These are phyloP conservation scores for Funneliformis caledonium DNA, from an alignment of 371 early-diverging fungal genomes.

Conservation along the genomic window DNA sequence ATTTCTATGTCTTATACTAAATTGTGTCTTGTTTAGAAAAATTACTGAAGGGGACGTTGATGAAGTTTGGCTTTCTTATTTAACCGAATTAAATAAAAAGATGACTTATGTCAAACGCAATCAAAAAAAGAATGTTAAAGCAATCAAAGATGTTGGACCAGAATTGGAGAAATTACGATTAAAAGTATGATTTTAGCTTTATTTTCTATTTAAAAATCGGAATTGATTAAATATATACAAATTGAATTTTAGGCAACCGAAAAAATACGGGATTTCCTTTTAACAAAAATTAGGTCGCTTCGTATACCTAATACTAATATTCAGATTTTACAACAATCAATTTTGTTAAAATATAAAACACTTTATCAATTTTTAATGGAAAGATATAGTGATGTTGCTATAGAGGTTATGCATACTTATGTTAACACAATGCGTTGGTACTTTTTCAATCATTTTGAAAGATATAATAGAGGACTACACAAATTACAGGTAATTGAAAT, in stretches of 20 bases:
- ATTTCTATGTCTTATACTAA: background rate
- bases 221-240: background rate
- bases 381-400: slow-evolving; percentile 86
- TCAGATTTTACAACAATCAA: slow-evolving; percentile 87
- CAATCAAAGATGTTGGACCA: slow-evolving; percentile 83
- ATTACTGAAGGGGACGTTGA: slow-evolving; percentile 90
- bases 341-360: slow-evolving; percentile 85
- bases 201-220: background rate
- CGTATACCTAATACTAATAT: slow-evolving; percentile 89
- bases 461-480: slow-evolving; percentile 75
- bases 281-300: slow-evolving; percentile 81
- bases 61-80: slow-evolving; percentile 79
- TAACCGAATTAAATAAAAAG: slow-evolving; percentile 82
- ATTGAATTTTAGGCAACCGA: slow-evolving; percentile 55
- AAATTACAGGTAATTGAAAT: slow-evolving; percentile 68
- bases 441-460: slow-evolving; percentile 86
- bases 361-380: slow-evolving; percentile 87
- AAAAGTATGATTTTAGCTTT: slow-evolving; percentile 50
- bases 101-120: slow-evolving; percentile 81
- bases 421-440: slow-evolving; percentile 82
- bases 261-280: slow-evolving; percentile 84
- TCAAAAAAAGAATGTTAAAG: slow-evolving; percentile 69
- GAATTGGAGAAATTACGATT: slow-evolving; percentile 86
- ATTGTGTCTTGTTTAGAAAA: slow-evolving; percentile 52
- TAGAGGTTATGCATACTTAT: slow-evolving; percentile 85